Evolutionary conservation across 2,329 filamentous ascomycete genomes (phyloP), one percentile per base, ranked within the genome.

Genomic region (Raffaelea ambrosiae): DNA sequence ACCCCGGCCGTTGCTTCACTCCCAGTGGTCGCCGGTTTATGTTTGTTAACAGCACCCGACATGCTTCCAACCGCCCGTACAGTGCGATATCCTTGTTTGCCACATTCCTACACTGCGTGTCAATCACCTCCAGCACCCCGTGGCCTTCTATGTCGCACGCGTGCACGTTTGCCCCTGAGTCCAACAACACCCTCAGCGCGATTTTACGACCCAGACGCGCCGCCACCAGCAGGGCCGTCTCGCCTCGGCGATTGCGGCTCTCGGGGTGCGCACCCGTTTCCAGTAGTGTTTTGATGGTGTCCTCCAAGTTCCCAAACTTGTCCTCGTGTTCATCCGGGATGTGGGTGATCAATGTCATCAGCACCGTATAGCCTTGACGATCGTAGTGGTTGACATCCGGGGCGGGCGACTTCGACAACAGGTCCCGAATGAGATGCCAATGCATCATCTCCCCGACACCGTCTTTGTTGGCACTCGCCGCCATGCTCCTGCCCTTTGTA

Each of bases 341-440:
- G 44, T 76, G 65, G 0, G 67, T 63, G 11, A 72, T 69, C 53
- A 80, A 80, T 0, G 71, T 64, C 69, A 78, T 79, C 14, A 81
- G 66, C 1, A 74, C 73, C 0, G 77, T 79, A 55, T 71, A 69
- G 35, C 77, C 77, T 18, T 61, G 53, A 3, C 57, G 57, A 59
- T 78, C 73, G 58, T 77, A 75, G 48, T 77, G 73, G 54, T 79
- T 76, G 4, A 68, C 64, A 48, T 76, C 68, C 11, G 75, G 69
- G 2, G 44, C 50, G 1, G 62, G 62, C 1, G 66, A 66, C 35
- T 70, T 63, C 2, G 64, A 54, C 10, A 65, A 58, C 7, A 61
- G 57, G 4, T 54, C 56, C 42, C 58, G 55, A 5, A 60, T 51
- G 35, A 59, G 58, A 1, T 54, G 58, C 8, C n/a, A n/a, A n/a